phyloP scores from a whole-genome alignment of 352 stramenopile species.

The Hyaloperonospora arabidopsidis region DNA sequence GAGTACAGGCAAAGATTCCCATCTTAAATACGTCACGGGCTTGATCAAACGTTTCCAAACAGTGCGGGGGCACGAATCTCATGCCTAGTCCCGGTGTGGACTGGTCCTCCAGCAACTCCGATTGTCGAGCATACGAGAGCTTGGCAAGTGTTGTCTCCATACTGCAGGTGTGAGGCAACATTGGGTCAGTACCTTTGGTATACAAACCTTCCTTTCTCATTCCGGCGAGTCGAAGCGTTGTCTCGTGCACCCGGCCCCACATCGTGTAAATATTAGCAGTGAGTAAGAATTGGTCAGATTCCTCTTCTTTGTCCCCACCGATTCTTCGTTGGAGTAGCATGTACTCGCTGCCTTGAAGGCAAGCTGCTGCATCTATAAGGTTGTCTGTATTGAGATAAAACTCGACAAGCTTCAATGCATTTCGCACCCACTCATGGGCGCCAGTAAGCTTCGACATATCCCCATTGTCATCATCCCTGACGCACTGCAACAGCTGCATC shows the following conservation, averaged over 20 bases:
- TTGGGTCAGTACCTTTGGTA: background rate
- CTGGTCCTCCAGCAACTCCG: background rate
- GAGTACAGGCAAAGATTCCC: constrained; percentile 36
- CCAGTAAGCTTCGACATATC: constrained; percentile 14
- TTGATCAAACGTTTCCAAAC: constrained; percentile 38
- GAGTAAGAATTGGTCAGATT: constrained; percentile 19
- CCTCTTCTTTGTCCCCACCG: no score
- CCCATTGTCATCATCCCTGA: constrained; percentile 1
- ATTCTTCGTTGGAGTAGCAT: no score
- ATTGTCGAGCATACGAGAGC: no score
- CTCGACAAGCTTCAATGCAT: constrained; percentile 46
- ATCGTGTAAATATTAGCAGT: constrained; percentile 39
- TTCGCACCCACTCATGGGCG: constrained; percentile 49
- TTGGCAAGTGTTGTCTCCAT: no score
- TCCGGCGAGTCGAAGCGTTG: constrained; percentile 36
- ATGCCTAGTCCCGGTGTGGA: constrained; percentile 16
- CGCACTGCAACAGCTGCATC: constrained; percentile 35
- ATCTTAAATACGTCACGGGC: constrained; percentile 62
- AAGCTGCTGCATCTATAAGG: constrained; percentile 36
- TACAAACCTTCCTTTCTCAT: constrained; percentile 22
- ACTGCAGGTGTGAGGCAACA: no score
- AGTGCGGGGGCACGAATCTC: constrained; percentile 17
- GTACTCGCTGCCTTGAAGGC: no score
- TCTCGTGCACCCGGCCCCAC: constrained; percentile 47
- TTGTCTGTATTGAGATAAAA: constrained; percentile 51